phyloP scores from a whole-genome alignment of 257 asterid species.

The Fraxinus pennsylvanica region DNA sequence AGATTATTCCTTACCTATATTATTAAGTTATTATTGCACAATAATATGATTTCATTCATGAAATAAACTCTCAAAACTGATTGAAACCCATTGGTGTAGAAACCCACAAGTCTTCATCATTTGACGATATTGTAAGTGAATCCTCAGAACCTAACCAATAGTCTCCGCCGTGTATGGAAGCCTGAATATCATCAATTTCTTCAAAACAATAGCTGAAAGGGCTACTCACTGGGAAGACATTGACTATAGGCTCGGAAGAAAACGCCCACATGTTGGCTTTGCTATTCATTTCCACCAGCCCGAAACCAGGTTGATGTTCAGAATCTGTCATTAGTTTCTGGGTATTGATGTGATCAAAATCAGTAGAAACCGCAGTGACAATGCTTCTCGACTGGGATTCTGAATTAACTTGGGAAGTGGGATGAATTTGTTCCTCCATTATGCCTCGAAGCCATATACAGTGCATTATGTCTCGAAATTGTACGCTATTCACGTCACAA shows the following conservation, averaged over 20 bases:
- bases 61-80: neutral
- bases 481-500: conserved; percentile 25
- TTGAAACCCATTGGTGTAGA: neutral
- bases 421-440: conserved; percentile 3
- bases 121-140: neutral
- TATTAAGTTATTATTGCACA: too few species aligned
- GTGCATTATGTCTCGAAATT: conserved; percentile 26
- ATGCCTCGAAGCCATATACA: conserved; percentile 22
- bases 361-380: too few species aligned
- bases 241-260: too few species aligned
- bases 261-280: neutral
- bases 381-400: too few species aligned
- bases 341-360: too few species aligned
- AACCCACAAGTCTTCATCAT: conserved; percentile 1
- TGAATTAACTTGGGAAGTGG: neutral
- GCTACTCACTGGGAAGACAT: neutral
- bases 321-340: neutral
- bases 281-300: neutral
- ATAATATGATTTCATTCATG: too few species aligned
- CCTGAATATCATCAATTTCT: neutral
- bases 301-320: neutral
- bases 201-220: conserved; percentile 3
- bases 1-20: too few species aligned
- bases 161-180: neutral
- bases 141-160: neutral